Base-by-base conservation (phyloP, 2,329 filamentous ascomycete species). In the Elsinoe arachidis region DNA sequence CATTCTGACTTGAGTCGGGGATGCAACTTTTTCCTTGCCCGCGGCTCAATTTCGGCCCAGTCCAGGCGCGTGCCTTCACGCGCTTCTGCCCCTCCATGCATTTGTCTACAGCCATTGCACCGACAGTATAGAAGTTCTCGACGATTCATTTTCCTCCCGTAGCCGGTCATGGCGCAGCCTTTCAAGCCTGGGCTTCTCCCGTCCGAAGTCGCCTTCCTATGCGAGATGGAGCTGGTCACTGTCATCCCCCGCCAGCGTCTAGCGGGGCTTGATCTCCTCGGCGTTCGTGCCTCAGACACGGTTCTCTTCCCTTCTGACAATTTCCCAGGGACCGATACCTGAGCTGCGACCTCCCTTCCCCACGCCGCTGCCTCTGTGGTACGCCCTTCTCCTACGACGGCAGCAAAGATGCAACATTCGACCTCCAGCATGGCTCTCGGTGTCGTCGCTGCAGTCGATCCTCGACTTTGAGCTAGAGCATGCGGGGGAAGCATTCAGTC, bases 151-250 rank as follows among this genome's bases (percentile, higher is more conserved):
- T 17, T 23, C 15, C 6, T 46, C 19, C 47, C 26, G 10, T 34
- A 54, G 44, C 60, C 63, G 56, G 46, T 53, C 38, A 85, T 85
- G 82, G 82, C 82, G 54, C 78, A 84, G 63, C 80, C 81, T 62
- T 76, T 84, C 41, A 80, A 80, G 38, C 76, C 80, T 61, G 81
- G 86, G 71, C 80, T 96, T 44, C 86, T 88, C 65, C 90, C 93
- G 59, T 79, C 88, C 62, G 93, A 99, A 75, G 87, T 95, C 46
- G 88, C 90, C 53, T 99, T 97, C 68, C 77, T 97, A 26, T 96
- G 91, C 72, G 93, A 99, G 76, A 97, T 96, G 90, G 92, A 97
- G 75, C 82, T 90, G 66, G 87, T 99, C 57, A 96, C 91, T 0
- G 82, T 99, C 19, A 84, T 97, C 52, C 93, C 93, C 35, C 88